These are phyloP conservation scores for Mycosarcoma mackinlayi DNA, from an alignment of 1,284 basidiomycete species.

Conservation along the genomic window DNA sequence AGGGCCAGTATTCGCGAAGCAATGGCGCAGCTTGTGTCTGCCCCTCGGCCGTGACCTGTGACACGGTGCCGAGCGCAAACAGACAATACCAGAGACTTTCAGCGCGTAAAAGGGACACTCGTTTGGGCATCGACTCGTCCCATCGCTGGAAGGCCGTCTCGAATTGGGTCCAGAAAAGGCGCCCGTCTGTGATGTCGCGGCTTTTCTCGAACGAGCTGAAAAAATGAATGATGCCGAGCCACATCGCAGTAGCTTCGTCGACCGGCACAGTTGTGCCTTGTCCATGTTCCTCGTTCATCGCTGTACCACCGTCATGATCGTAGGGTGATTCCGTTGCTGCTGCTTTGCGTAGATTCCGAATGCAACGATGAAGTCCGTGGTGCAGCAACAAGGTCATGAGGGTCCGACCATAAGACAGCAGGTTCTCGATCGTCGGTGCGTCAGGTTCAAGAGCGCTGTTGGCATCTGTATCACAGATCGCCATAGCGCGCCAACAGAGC, in stretches of 20 bases:
- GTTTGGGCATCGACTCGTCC: constrained; percentile 70
- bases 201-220: constrained; percentile 41
- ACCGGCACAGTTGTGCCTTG: constrained; percentile 33
- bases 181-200: constrained; percentile 18
- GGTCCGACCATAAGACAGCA: constrained; percentile 30
- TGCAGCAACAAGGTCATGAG: constrained; percentile 55
- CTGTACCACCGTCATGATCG: neutral
- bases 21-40: constrained; percentile 70
- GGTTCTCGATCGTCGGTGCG: constrained; percentile 29
- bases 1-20: constrained; percentile 77
- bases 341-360: constrained; percentile 30
- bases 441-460: constrained; percentile 60
- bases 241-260: constrained; percentile 75
- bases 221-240: constrained; percentile 80
- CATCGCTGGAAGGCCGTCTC: constrained; percentile 50
- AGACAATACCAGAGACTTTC: constrained; percentile 77
- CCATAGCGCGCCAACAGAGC: constrained; percentile 50
- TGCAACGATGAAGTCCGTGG: constrained; percentile 52
- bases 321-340: neutral
- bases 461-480: constrained; percentile 28
- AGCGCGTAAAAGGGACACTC: constrained; percentile 69
- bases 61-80: constrained; percentile 79
- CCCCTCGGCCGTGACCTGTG: constrained; percentile 80
- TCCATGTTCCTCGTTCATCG: constrained; percentile 43
- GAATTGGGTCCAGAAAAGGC: constrained; percentile 51